These are phyloP conservation scores for Penicillium janthinellum DNA, from an alignment of 2,329 filamentous ascomycete species.

Conservation along the genomic window DNA sequence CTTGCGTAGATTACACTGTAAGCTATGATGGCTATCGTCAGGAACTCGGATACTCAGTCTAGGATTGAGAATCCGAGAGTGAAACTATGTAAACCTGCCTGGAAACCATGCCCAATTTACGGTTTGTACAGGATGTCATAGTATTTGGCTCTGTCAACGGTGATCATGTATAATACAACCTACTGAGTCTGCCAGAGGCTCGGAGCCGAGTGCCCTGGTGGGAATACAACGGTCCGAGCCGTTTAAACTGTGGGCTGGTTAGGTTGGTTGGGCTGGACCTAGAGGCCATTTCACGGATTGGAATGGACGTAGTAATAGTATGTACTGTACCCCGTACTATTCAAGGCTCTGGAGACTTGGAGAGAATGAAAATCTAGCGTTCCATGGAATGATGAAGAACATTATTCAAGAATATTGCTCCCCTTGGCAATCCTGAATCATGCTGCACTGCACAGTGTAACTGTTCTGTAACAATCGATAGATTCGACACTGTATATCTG, in stretches of 20 bases:
- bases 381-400: neutral
- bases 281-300: neutral
- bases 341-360: neutral
- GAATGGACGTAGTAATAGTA: too few species aligned
- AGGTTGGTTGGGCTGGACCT: neutral
- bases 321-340: too few species aligned
- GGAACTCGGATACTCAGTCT: too few species aligned
- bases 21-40: too few species aligned
- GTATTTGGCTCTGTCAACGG: neutral
- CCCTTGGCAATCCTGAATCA: neutral
- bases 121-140: too few species aligned
- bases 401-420: neutral
- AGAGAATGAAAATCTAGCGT: neutral
- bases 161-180: neutral
- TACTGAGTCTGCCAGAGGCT: neutral
- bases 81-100: too few species aligned
- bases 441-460: neutral
- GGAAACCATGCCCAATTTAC: too few species aligned
- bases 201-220: neutral
- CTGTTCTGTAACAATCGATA: too few species aligned
- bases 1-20: neutral
- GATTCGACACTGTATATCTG: too few species aligned
- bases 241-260: slow-evolving; percentile 3
- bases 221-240: slow-evolving; percentile 4
- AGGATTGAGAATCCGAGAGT: too few species aligned